Conservation (phyloP, 371 early-diverging fungal genomes). For the Mucor racemosus region DNA sequence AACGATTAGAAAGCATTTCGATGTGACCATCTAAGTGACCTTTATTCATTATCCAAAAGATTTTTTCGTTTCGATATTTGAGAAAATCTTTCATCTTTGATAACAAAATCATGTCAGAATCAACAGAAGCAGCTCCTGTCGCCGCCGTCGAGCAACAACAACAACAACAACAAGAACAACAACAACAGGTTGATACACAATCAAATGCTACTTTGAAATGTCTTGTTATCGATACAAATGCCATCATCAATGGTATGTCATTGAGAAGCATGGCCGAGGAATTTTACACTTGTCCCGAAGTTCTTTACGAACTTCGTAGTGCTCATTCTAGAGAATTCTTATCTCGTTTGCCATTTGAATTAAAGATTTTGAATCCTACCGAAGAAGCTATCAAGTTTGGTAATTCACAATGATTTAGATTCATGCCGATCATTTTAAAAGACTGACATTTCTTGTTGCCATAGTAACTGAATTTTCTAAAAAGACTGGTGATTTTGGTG, state of each 20-base stretch:
- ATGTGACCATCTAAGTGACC: conserved; percentile 3
- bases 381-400: conserved; percentile 81
- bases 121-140: background rate
- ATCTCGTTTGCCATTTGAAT: conserved; percentile 67
- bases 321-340: conserved; percentile 71
- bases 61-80: background rate
- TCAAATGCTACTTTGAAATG: conserved; percentile 26
- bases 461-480: conserved; percentile 84
- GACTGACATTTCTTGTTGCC: background rate
- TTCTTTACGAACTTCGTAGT: conserved; percentile 87
- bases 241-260: conserved; percentile 59
- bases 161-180: background rate
- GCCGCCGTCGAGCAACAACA: background rate
- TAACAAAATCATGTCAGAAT: conserved; percentile 13
- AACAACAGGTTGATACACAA: background rate
- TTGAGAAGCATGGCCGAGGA: conserved; percentile 64
- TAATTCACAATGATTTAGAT: conserved; percentile 26
- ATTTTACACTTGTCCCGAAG: conserved; percentile 89
- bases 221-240: conserved; percentile 69
- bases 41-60: background rate
- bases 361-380: conserved; percentile 70
- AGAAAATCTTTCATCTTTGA: background rate
- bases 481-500: conserved; percentile 91
- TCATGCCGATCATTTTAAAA: background rate
- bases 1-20: background rate